A percentile compares a stretch with the other conserved stretches of the same genome.
Evolutionary conservation across 306 rosid species (phyloP).

Genomic region (Quercus gilva): DNA sequence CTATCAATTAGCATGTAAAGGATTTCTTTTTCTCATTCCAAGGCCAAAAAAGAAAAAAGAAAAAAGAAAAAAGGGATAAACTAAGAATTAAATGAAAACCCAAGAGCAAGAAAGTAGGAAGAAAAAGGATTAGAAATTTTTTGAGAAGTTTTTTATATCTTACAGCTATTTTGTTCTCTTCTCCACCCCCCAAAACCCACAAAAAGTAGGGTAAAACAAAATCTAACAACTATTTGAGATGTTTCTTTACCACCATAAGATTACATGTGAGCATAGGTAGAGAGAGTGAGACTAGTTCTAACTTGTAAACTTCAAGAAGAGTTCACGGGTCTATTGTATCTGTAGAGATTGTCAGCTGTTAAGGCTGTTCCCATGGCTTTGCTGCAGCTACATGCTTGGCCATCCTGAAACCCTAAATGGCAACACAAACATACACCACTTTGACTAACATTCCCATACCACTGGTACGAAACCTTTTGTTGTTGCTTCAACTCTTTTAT

Average conservation of each 20-base stretch:
- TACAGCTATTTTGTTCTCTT: neutral
- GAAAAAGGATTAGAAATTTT: neutral
- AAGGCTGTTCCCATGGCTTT: constrained; percentile 21
- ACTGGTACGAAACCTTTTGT: constrained; percentile 16
- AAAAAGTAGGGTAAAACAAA: neutral
- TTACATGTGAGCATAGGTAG: neutral
- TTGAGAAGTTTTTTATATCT: neutral
- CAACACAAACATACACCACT: constrained; percentile 44
- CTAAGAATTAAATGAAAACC: neutral
- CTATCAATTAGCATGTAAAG: no score
- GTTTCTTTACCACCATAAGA: neutral
- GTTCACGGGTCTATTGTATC: constrained; percentile 43
- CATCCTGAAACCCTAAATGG: constrained; percentile 45
- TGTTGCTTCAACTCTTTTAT: constrained; percentile 16
- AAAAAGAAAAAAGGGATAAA: neutral
- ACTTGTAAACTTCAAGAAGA: constrained; percentile 1
- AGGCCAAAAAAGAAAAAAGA: neutral
- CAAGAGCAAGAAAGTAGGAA: neutral
- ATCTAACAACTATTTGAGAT: neutral
- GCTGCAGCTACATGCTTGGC: constrained; percentile 45
- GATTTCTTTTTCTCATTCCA: no score
- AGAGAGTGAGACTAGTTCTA: neutral
- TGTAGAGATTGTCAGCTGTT: constrained; percentile 24
- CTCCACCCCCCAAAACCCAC: no score
- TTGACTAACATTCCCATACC: constrained; percentile 24